phyloP scores from a whole-genome alignment of 2,329 filamentous ascomycete species.

The Cercospora sesami region DNA sequence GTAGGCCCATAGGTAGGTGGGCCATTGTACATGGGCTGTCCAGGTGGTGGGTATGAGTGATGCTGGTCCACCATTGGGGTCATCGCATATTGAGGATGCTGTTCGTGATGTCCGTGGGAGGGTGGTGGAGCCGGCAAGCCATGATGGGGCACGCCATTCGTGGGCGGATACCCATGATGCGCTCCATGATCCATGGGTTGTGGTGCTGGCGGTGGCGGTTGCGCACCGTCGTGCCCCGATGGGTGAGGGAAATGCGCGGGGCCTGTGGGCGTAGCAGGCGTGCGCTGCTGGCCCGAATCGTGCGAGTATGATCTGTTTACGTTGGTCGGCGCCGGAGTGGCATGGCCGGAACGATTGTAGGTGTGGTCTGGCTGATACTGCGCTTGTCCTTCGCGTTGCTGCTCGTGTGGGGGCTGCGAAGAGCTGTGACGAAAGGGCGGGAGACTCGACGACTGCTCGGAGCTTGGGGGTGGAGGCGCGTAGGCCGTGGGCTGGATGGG shows the following conservation, averaged over 20 bases:
- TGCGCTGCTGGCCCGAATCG: conserved; percentile 37
- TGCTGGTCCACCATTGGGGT: conserved; percentile 36
- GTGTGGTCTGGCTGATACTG: conserved; percentile 35
- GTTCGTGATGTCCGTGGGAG: conserved; percentile 31
- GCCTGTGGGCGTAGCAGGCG: conserved; percentile 39
- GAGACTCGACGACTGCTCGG: conserved; percentile 30
- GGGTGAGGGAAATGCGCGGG: conserved; percentile 21
- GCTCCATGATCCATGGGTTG: conserved; percentile 35
- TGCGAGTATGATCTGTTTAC: conserved; percentile 39
- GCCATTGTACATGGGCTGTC: conserved; percentile 30
- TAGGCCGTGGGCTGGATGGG: conserved; percentile 32
- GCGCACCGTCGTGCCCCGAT: conserved; percentile 30
- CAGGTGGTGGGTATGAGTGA: conserved; percentile 31
- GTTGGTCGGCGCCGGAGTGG: conserved; percentile 33
- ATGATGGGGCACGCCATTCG: conserved; percentile 32
- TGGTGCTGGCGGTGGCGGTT: conserved; percentile 25
- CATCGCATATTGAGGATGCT: conserved; percentile 31
- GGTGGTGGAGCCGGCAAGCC: conserved; percentile 28
- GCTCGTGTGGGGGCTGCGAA: conserved; percentile 30
- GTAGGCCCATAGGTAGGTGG: conserved; percentile 33
- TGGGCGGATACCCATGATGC: conserved; percentile 36
- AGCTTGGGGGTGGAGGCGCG: conserved; percentile 28
- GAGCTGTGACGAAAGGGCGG: conserved; percentile 33
- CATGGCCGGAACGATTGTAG: conserved; percentile 39
- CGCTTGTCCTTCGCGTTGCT: conserved; percentile 28